Base-by-base conservation (phyloP, 345 rosid species). In the Cochlearia excelsa region DNA sequence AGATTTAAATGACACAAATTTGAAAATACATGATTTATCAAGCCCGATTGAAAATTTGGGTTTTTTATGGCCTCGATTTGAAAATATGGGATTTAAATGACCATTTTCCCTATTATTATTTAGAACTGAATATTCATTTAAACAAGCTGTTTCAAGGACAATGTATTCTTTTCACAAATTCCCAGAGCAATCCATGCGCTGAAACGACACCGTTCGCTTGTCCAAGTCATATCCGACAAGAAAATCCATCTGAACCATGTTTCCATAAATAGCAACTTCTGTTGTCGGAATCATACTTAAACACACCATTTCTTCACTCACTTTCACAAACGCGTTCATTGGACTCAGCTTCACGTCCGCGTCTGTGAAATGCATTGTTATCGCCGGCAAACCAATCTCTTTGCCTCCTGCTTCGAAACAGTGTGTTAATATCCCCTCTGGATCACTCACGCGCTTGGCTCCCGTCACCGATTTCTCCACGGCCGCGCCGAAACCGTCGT, bases 281-380 rank as follows among this genome's bases (percentile, higher is more conserved):
- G 47, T 33, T 3, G 30, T 30, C 10, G 80, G 57, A n/a, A 5
- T 46, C n/a, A 85, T 69, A 5, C 78, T 55, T 38, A 82, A 63
- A 57, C 88, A 85, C 1, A 69, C 57, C 33, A 74, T 60, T 1
- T 63, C 69, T 0, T 77, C 71, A 40, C 73, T 59, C 9, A 75
- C 42, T 33, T 46, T 54, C 30, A 82, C 40, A 40, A 86, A 88
- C 4, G 74, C 68, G 11, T 83, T 86, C 2, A 9, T 7, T 10
- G 69, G 57, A 35, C 73, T 49, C 73, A 90, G 50, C 74, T 66
- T 61, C 73, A 89, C 69, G 41, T 84, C 80, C 0, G 81, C 90
- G 4, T 63, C 61, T 0, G 68, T 67, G 30, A 82, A 78, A 68
- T 86, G 96, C 63, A 75, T 54, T 1, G 80, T 85, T 8, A 83